Conservation (phyloP, 345 rosid species). For the Dipteronia dyeriana region DNA sequence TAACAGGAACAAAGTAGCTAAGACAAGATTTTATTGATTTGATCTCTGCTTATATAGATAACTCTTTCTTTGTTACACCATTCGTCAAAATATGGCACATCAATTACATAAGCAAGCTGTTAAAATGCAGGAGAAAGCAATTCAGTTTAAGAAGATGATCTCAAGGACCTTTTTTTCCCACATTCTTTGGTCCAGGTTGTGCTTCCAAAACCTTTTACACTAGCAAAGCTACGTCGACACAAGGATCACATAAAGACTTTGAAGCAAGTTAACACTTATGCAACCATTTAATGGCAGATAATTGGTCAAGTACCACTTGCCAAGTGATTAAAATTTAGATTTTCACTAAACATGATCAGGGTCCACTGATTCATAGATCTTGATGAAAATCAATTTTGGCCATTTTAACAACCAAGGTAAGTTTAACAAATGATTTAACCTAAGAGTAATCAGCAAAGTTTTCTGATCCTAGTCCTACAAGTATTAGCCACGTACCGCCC, state of each 20-base stretch:
- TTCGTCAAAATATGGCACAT: background rate
- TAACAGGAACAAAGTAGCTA: background rate
- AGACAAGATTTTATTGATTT: background rate
- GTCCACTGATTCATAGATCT: background rate
- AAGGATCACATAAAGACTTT: background rate
- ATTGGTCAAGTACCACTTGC: background rate
- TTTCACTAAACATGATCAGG: background rate
- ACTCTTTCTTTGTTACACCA: background rate
- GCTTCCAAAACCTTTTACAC: background rate
- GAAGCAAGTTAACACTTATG: background rate
- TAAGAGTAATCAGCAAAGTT: constrained; percentile 3
- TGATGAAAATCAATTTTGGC: background rate
- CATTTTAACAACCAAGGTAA: background rate
- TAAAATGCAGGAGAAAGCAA: background rate
- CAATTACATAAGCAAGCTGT: background rate
- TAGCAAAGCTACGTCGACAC: background rate
- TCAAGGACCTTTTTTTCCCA: background rate
- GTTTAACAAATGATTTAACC: constrained; percentile 1
- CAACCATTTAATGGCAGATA: background rate
- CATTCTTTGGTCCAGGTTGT: constrained; percentile 1
- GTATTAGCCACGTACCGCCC: constrained; percentile 38
- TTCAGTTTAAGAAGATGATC: background rate
- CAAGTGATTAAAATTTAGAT: background rate
- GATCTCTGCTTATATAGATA: background rate
- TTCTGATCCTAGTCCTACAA: background rate